Percentiles rank a stretch among this genome's conserved stretches.
phyloP scores from a whole-genome alignment of 495 filamentous ascomycete genomes.

The Penicillium ucsense region DNA sequence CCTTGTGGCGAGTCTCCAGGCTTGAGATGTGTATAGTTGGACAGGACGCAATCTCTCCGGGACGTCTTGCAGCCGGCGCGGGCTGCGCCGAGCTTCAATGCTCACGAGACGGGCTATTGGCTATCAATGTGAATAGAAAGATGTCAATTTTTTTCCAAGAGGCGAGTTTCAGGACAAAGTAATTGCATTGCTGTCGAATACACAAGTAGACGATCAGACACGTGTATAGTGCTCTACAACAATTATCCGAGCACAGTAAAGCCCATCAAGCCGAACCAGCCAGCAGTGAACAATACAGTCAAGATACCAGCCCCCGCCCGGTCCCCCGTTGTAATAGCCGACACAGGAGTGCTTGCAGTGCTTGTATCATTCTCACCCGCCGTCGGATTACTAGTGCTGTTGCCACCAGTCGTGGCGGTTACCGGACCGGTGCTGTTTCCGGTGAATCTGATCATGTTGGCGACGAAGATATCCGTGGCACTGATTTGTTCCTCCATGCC shows the following conservation, averaged over 20 bases:
- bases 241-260: constrained; percentile 15
- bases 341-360: constrained; percentile 3
- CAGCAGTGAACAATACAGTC: constrained; percentile 44
- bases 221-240: not conserved
- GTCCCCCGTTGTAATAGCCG: constrained; percentile 45
- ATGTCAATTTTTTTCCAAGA: too few species aligned
- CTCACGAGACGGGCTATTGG: too few species aligned
- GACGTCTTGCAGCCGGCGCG: too few species aligned
- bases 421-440: constrained; percentile 13
- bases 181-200: too few species aligned
- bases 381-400: constrained; percentile 25
- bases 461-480: constrained; percentile 50
- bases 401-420: constrained; percentile 16
- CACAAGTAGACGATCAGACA: not conserved
- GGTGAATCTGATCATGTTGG: constrained; percentile 19
- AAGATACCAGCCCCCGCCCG: constrained; percentile 56
- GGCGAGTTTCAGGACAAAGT: too few species aligned
- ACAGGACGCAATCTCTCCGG: too few species aligned
- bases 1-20: constrained; percentile 12
- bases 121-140: too few species aligned
- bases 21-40: not conserved
- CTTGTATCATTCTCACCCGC: constrained; percentile 23
- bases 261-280: constrained; percentile 22
- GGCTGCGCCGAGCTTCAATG: too few species aligned
- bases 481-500: constrained; percentile 47